A percentile compares a stretch with the other conserved stretches of the same genome.
These are phyloP conservation scores for Geosmithia morbida DNA, from an alignment of 2,329 filamentous ascomycete species.

Conservation along the genomic window DNA sequence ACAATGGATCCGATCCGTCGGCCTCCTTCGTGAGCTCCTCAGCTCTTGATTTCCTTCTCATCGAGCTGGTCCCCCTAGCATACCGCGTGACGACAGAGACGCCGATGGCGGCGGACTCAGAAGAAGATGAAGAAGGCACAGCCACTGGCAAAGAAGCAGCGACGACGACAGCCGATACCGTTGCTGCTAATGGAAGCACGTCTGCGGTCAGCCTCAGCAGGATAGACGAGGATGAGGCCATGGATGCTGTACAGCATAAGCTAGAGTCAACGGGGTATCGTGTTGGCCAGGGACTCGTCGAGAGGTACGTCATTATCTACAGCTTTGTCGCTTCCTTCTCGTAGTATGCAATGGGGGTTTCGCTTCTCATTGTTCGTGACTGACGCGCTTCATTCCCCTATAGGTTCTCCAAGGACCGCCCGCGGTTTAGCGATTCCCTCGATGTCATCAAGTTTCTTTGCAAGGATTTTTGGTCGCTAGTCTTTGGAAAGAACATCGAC, in stretches of 20 bases:
- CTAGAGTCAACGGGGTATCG: slow-evolving; percentile 79
- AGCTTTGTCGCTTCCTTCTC: neutral
- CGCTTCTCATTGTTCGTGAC: neutral
- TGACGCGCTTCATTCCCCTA: neutral
- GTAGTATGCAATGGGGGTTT: neutral
- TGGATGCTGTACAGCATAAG: slow-evolving; percentile 73
- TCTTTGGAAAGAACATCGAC: slow-evolving; percentile 95
- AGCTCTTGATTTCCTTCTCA: slow-evolving; percentile 85
- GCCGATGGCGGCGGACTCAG: slow-evolving; percentile 20
- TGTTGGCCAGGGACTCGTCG: slow-evolving; percentile 82
- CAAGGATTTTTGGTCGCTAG: slow-evolving; percentile 91
- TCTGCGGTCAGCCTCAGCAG: slow-evolving; percentile 34
- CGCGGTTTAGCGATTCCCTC: slow-evolving; percentile 80
- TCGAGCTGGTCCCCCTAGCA: slow-evolving; percentile 90
- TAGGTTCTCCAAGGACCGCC: slow-evolving; percentile 70
- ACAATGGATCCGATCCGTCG: slow-evolving; percentile 58
- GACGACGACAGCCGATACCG: neutral
- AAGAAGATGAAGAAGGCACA: neutral
- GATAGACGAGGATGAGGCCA: slow-evolving; percentile 61
- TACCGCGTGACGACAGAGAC: slow-evolving; percentile 68
- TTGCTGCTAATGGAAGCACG: slow-evolving; percentile 28
- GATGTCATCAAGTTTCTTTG: slow-evolving; percentile 98
- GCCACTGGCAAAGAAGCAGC: neutral
- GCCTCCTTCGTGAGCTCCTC: slow-evolving; percentile 70
- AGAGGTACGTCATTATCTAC: slow-evolving; percentile 45